These are phyloP conservation scores for Pilasporangium apinafurcum DNA, from an alignment of 352 stramenopile genomes.

Conservation along the genomic window DNA sequence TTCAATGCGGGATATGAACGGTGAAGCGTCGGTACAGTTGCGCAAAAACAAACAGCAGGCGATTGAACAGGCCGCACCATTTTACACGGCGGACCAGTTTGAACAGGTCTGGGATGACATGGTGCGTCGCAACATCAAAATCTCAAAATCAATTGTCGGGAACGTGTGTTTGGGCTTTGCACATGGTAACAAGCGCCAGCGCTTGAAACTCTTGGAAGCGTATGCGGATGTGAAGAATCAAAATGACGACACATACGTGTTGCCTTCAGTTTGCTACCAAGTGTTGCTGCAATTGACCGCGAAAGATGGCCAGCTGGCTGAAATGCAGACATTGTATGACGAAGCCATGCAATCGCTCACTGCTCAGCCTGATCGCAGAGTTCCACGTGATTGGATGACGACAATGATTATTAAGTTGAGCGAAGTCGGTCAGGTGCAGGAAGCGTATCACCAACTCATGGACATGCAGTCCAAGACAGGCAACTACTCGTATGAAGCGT, in stretches of 20 bases:
- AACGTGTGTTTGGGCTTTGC: constrained; percentile 35
- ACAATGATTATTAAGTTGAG: constrained; percentile 34
- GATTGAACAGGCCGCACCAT: constrained; percentile 1
- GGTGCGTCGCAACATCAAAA: constrained; percentile 18
- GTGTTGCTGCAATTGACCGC: constrained; percentile 30
- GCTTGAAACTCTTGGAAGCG: constrained; percentile 44
- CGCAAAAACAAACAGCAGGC: constrained; percentile 4
- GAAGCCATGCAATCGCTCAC: constrained; percentile 31
- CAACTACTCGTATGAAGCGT: constrained; percentile 33
- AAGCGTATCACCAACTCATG: constrained; percentile 23
- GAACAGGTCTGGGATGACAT: constrained; percentile 37
- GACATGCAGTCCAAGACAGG: constrained; percentile 33
- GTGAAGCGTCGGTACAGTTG: constrained; percentile 10
- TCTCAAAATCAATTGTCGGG: constrained; percentile 38
- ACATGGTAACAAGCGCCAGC: constrained; percentile 44
- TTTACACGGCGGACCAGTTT: constrained; percentile 32
- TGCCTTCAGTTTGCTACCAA: constrained; percentile 36
- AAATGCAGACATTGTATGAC: constrained; percentile 38
- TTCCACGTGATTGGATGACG: constrained; percentile 41
- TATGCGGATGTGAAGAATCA: constrained; percentile 24
- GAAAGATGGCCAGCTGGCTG: constrained; percentile 22
- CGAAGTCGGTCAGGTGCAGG: constrained; percentile 23
- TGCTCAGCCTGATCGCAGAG: constrained; percentile 12
- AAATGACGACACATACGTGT: constrained; percentile 31
- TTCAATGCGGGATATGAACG: constrained; percentile 33